phyloP scores from a whole-genome alignment of 1,284 basidiomycete genomes.

The Ceratobasidium theobromae region DNA sequence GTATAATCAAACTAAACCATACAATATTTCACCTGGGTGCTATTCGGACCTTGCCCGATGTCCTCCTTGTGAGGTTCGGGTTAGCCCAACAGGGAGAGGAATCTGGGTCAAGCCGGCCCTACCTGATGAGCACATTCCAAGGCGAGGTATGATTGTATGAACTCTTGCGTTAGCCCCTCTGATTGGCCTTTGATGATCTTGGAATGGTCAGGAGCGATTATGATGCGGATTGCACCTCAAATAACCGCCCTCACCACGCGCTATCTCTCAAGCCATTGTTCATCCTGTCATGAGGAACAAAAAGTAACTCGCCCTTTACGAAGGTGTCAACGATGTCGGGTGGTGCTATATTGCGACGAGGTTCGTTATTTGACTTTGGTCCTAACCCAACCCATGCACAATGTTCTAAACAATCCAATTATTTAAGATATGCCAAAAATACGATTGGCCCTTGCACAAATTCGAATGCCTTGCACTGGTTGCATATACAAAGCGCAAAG shows the following conservation, averaged over 20 bases:
- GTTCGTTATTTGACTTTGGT: constrained; percentile 45
- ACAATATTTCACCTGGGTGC: background rate
- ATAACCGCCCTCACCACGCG: constrained; percentile 66
- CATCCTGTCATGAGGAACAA: constrained; percentile 54
- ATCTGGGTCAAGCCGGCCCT: background rate
- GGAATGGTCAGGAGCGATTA: constrained; percentile 6
- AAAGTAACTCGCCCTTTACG: constrained; percentile 49
- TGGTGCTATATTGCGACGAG: constrained; percentile 68
- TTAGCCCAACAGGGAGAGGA: background rate
- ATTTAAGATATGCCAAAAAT: constrained; percentile 68
- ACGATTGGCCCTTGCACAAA: constrained; percentile 77
- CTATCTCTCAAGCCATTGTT: constrained; percentile 64
- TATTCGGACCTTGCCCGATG: background rate
- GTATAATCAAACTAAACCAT: constrained; percentile 19
- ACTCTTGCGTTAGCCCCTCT: background rate
- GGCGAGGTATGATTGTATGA: background rate
- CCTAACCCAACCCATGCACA: background rate
- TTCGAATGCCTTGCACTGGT: constrained; percentile 73
- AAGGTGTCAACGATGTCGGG: constrained; percentile 70
- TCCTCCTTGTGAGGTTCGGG: constrained; percentile 22
- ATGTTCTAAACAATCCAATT: constrained; percentile 4
- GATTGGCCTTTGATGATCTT: background rate
- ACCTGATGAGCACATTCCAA: background rate
- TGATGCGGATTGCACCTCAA: constrained; percentile 49
- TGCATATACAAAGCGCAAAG: constrained; percentile 50